Evolutionary conservation across 2,329 filamentous ascomycete genomes (phyloP).

Genomic region (Exophiala alcalophila): DNA sequence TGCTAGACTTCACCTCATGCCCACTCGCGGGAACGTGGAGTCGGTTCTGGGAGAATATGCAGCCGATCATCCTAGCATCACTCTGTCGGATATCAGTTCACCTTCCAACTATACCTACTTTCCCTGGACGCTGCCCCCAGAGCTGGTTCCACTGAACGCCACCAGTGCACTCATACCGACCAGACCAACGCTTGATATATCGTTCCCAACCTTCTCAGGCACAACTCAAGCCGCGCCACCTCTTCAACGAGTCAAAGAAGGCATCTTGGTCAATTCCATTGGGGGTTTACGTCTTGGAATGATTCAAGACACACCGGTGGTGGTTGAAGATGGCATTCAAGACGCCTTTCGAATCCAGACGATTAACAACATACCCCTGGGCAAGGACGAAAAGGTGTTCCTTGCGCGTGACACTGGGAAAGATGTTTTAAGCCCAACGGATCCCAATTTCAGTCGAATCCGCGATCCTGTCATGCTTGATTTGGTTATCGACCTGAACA

Average conservation of each 20-base stretch:
- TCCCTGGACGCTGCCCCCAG: constrained; percentile 83
- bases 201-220: constrained; percentile 59
- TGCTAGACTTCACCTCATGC: constrained; percentile 75
- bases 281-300: constrained; percentile 56
- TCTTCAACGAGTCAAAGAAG: constrained; percentile 57
- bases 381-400: constrained; percentile 82
- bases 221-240: constrained; percentile 45
- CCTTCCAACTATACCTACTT: constrained; percentile 80
- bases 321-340: constrained; percentile 27
- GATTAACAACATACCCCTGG: constrained; percentile 75
- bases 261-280: constrained; percentile 59
- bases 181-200: constrained; percentile 68
- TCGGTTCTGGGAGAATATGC: constrained; percentile 55
- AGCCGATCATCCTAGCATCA: constrained; percentile 54
- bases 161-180: constrained; percentile 70
- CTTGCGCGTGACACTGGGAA: constrained; percentile 73
- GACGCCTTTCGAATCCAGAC: constrained; percentile 62
- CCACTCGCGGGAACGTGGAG: constrained; percentile 56
- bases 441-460: constrained; percentile 79
- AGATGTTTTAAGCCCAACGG: constrained; percentile 61
- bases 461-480: constrained; percentile 72
- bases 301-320: constrained; percentile 45
- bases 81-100: constrained; percentile 54
- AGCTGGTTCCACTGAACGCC: constrained; percentile 71
- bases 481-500: constrained; percentile 61